Base-by-base conservation (phyloP, 257 asterid species). In the Misopates orontium region DNA sequence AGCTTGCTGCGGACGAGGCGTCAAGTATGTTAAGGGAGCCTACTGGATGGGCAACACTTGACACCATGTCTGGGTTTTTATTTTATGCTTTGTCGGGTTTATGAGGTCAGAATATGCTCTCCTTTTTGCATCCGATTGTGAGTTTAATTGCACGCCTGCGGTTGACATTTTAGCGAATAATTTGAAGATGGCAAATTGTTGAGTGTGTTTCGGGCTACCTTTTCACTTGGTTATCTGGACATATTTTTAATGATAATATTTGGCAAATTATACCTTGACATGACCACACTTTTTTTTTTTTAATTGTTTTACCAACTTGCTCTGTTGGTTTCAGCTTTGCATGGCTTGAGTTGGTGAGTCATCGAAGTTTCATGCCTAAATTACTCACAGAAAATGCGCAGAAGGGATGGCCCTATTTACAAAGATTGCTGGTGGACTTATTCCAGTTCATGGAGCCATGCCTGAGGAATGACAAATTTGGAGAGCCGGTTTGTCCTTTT, bases 401-500 rank as follows among this genome's bases (percentile, higher is more conserved):
- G 80, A 94, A 90, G 44, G 99, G 99, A 15, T 94, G 99, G 99
- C 95, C 96, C 22, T 85, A 80, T 68, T 83, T 94, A 70, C 99
- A 90, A 66, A 89, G 95, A 56, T 66, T 94, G 68, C 79, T 94
- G 72, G 91, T 90, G 45, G 99, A 90, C 72, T 77, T 94, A 72
- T 88, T 94, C 79, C 98, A 83, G 74, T 94, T 86, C 62, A 90
- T 94, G 96, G 99, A 94, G 84, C 99, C 99, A 25, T 90, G 83
- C 82, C 73, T 94, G 77, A 84, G 98, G 79, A 84, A 88, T 78
- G 95, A 95, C 69, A 96, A 94, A 73, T 86, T 94, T 47, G 95
- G 84, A 41, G 98, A 90, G 51, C 51, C 51, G 18, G 98, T 89
- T 62, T 54, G 91, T 70, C 61, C 74, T 40, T 56, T 16, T 23